These are phyloP conservation scores for Cladosporium colombiae DNA, from an alignment of 2,329 filamentous ascomycete species.

Conservation along the genomic window DNA sequence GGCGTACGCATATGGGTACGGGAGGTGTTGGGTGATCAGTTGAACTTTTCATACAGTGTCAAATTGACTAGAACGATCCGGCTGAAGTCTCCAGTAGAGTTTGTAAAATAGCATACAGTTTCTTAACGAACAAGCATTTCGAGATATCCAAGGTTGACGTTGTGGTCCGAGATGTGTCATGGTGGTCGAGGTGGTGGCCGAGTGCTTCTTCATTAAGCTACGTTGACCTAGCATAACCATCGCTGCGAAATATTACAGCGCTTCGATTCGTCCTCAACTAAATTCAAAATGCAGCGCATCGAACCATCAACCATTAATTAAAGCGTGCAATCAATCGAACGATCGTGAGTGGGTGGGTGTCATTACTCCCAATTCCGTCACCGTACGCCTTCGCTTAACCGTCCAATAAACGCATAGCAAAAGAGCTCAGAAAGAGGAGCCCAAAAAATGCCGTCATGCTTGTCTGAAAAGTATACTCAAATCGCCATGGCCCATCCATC, in stretches of 20 bases:
- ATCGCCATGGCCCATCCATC: neutral
- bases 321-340: neutral
- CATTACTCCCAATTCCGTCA: neutral
- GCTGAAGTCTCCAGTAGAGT: neutral
- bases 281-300: neutral
- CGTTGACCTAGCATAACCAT: neutral
- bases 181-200: neutral
- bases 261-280: neutral
- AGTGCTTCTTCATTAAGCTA: neutral
- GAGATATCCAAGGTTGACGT: neutral
- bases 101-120: slow-evolving; percentile 13
- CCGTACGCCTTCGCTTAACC: slow-evolving; percentile 11
- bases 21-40: neutral
- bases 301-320: neutral
- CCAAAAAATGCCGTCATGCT: slow-evolving; percentile 4
- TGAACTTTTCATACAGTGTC: neutral
- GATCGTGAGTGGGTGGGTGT: neutral
- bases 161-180: neutral
- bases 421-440: slow-evolving; percentile 18
- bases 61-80: neutral
- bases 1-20: neutral
- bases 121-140: neutral
- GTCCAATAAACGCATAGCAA: slow-evolving; percentile 16
- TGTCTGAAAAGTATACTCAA: slow-evolving; percentile 11
- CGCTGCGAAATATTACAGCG: neutral